Conservation (phyloP, 2,329 filamentous ascomycete genomes). For the Zymoseptoria passerinii region DNA sequence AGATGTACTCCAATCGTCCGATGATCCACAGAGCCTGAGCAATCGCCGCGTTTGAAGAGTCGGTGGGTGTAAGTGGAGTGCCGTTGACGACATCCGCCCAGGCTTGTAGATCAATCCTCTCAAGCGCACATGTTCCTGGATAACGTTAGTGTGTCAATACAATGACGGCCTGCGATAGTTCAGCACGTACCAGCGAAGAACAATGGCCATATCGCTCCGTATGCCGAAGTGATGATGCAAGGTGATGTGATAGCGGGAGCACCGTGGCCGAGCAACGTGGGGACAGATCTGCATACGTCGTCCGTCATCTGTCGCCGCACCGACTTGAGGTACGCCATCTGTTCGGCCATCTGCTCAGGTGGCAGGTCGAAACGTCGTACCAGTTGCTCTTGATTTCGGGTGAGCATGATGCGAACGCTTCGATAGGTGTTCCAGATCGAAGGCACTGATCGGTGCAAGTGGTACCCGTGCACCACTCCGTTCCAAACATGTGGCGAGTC, state of each 20-base stretch:
- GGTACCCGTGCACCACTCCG: conserved; percentile 22
- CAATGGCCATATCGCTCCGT: conserved; percentile 26
- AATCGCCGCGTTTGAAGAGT: conserved; percentile 15
- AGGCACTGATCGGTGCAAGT: conserved; percentile 10
- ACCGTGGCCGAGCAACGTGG: conserved; percentile 23
- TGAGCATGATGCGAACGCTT: conserved; percentile 24
- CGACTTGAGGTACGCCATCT: conserved; percentile 19
- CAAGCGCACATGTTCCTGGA: conserved; percentile 21
- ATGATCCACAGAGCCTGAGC: conserved; percentile 26
- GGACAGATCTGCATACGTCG: conserved; percentile 24
- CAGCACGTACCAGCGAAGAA: conserved; percentile 24
- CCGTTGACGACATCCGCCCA: conserved; percentile 6
- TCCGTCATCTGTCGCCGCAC: conserved; percentile 25
- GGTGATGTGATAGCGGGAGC: conserved; percentile 16
- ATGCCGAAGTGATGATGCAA: conserved; percentile 23
- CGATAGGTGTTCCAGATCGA: conserved; percentile 24
- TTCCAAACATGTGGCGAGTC: conserved; percentile 27
- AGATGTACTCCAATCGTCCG: conserved; percentile 25
- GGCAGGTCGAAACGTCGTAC: conserved; percentile 13
- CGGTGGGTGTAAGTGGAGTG: conserved; percentile 1
- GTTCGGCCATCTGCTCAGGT: conserved; percentile 12
- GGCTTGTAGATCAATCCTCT: conserved; percentile 17
- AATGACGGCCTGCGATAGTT: neutral
- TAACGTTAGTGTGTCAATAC: neutral
- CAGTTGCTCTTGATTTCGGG: conserved; percentile 23